These are phyloP conservation scores for Pezicula neosporulosa DNA, from an alignment of 2,329 filamentous ascomycete species.

Conservation along the genomic window DNA sequence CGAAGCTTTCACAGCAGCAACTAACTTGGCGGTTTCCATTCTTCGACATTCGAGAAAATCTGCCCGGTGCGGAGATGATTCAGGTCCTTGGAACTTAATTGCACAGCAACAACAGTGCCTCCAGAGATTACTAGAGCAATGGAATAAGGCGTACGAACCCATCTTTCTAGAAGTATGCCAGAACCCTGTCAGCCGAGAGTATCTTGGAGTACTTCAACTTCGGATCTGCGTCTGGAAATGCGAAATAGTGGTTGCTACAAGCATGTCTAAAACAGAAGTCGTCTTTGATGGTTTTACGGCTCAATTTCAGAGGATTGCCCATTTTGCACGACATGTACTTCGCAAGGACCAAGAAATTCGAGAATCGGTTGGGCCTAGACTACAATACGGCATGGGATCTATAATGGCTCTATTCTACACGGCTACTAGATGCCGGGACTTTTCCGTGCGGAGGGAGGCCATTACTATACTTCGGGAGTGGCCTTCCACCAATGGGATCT, in stretches of 20 bases:
- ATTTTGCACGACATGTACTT: slow-evolving; percentile 8
- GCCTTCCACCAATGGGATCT: slow-evolving; percentile 13
- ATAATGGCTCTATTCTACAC: slow-evolving; percentile 14
- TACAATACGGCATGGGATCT: slow-evolving; percentile 12
- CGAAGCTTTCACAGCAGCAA: slow-evolving; percentile 9
- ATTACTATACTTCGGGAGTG: slow-evolving; percentile 13
- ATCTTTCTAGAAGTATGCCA: slow-evolving; percentile 10
- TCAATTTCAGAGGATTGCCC: slow-evolving; percentile 9
- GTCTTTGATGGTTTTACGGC: slow-evolving; percentile 11
- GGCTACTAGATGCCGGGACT: slow-evolving; percentile 13
- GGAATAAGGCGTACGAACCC: slow-evolving; percentile 10
- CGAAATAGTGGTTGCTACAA: slow-evolving; percentile 11
- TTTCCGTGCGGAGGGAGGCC: slow-evolving; percentile 11
- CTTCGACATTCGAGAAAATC: slow-evolving; percentile 7
- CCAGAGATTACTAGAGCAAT: slow-evolving; percentile 8
- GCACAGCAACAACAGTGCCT: background rate
- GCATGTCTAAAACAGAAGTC: slow-evolving; percentile 7
- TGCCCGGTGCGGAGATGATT: too few relatives aligned
- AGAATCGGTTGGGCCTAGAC: slow-evolving; percentile 6
- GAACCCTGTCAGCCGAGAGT: slow-evolving; percentile 7
- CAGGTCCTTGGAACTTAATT: too few relatives aligned
- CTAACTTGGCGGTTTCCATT: slow-evolving; percentile 4
- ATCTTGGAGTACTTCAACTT: slow-evolving; percentile 7
- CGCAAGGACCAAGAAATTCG: slow-evolving; percentile 11
- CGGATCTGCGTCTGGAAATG: slow-evolving; percentile 7